Evolutionary conservation across 2,329 filamentous ascomycete genomes (phyloP), one percentile per base, ranked within the genome.

Genomic region (Talaromyces sp.): DNA sequence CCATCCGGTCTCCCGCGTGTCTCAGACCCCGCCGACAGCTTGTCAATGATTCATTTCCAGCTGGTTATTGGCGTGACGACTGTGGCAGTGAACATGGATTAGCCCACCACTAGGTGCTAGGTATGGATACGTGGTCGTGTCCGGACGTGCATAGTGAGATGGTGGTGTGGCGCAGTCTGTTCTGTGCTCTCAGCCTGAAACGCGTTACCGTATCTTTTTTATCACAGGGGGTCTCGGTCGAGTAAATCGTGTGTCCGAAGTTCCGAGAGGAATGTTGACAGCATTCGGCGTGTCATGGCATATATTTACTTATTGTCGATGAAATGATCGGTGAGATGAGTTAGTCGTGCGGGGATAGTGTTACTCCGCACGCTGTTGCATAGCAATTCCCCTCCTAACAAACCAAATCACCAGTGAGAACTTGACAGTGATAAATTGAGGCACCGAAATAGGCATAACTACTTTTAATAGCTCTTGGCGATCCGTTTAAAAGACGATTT

Each of bases 51-150:
- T 22, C 17, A 2, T n/a, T n/a, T n/a, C n/a, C n/a, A n/a, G 33
- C 17, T 7, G 9, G 5, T 39, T 39, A 15, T n/a, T 51, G 31
- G 48, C 22, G 6, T 17, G 41, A 25, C 13, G 31, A 56, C 39
- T 51, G 54, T 57, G 54, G 54, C 54, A 50, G 54, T 57, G 54
- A 48, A 35, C 43, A n/a, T 19, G 28, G 15, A 46, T 46, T 13
- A 19, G 25, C n/a, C 10, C n/a, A n/a, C n/a, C n/a, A n/a, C n/a
- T n/a, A n/a, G n/a, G n/a, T 5, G 37, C n/a, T 9, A 19, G n/a
- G 19, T 13, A 21, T 10, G 22, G 25, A 3, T 28, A 46, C 41
- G 41, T 46, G 41, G 43, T 31, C 43, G 43, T 31, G 41, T 22
- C 43, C n/a, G n/a, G n/a, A n/a, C n/a, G 4, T 28, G 25, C 4